Base-by-base conservation (phyloP, 768 basidiomycete genomes). In the Jaapia argillacea region DNA sequence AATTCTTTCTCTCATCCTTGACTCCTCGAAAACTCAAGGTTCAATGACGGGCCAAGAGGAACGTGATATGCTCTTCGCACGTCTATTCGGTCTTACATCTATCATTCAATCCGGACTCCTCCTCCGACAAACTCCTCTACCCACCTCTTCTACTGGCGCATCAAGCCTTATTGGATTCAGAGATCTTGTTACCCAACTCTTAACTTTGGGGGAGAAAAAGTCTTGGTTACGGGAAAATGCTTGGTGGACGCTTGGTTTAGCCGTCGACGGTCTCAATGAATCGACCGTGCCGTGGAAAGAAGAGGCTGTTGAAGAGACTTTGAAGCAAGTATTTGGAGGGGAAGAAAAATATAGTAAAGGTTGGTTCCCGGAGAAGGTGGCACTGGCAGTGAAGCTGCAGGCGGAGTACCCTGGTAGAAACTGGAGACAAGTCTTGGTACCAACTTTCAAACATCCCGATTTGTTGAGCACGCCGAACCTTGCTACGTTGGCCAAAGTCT, bases 311-410 rank as follows among this genome's bases (percentile, higher is more conserved):
- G 64, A 72, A 4, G 55, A 56, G 35, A 64, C 75, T 0, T 54
- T 85, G 6, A 55, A 72, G 27, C 62, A 61, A 1, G 53, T 89
- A 22, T 84, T 82, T 53, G 62, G 60, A 6, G 72, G 74, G 40
- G 48, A 52, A 10, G 16, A 10, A 33, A 10, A 10, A 16, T 33
- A 33, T 33, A 68, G 71, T 45, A 62, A 65, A 24, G 52, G 61
- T 16, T 97, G 93, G 92, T 82, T 85, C 2, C 81, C 84, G 16
- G 94, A 97, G 58, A 96, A 90, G 61, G 66, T 97, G 24, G 91
- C 88, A 2, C 51, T 96, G 48, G 73, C 79, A 0, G 53, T 96
- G 36, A 78, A 78, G 52, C 59, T 96, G 42, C 85, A 90, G 57
- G 60, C 64, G 7, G 48, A 70, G 23, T 67, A 67, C 48, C 79